phyloP scores from a whole-genome alignment of 805 yeast genomes.

The Saccharomycopsis sp. region DNA sequence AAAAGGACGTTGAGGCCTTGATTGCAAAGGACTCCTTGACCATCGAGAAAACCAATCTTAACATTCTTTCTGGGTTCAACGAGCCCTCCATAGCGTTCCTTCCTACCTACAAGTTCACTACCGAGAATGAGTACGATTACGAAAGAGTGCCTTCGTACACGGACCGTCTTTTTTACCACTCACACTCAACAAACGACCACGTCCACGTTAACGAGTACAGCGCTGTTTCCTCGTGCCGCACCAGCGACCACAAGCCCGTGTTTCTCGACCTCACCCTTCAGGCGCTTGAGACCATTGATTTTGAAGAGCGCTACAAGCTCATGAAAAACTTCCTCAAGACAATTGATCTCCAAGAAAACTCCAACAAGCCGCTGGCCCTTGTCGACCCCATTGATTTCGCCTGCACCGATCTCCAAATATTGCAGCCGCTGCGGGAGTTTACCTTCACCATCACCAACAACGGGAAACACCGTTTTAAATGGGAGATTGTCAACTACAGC shows the following conservation, averaged over 20 bases:
- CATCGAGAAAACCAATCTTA: conserved; percentile 28
- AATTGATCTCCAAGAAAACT: conserved; percentile 37
- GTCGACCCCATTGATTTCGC: conserved; percentile 31
- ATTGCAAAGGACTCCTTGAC: conserved; percentile 37
- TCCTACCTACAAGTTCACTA: conserved; percentile 44
- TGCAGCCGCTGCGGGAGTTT: conserved; percentile 22
- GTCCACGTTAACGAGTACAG: conserved; percentile 24
- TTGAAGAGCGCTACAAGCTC: conserved; percentile 28
- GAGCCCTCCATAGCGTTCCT: conserved; percentile 41
- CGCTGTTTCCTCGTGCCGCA: conserved; percentile 22
- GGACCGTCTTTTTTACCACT: conserved; percentile 42
- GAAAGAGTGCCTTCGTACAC: conserved; percentile 49
- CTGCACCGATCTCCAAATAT: conserved; percentile 24
- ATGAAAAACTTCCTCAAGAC: conserved; percentile 32
- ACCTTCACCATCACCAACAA: conserved; percentile 31
- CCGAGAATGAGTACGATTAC: conserved; percentile 23
- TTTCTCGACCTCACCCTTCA: conserved; percentile 27
- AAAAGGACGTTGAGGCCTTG: conserved; percentile 29
- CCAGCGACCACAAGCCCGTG: conserved; percentile 54
- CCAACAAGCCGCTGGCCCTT: conserved; percentile 32
- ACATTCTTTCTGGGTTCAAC: conserved; percentile 35
- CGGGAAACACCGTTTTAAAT: conserved; percentile 27
- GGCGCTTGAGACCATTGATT: conserved; percentile 32
- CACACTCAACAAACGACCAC: conserved; percentile 26
- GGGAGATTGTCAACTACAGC: conserved; percentile 30